Evolutionary conservation across 2,329 filamentous ascomycete species (phyloP).

Genomic region (Aspergillus arachidicola): DNA sequence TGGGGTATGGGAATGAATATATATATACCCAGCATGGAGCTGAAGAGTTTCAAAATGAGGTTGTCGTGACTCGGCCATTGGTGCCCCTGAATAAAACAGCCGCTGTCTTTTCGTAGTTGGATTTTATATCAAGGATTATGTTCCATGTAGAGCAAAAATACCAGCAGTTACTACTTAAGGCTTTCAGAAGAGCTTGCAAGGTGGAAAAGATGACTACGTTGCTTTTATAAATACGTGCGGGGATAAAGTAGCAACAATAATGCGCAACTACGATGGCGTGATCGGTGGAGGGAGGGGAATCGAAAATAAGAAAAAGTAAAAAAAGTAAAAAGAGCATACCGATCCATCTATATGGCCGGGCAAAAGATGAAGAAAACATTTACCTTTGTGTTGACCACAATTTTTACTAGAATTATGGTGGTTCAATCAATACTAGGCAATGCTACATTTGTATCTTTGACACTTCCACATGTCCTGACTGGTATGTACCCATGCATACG

Average conservation of each 20-base stretch:
- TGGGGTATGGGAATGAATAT: background rate
- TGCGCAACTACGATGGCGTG: conserved; percentile 16
- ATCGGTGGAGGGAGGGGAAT: conserved; percentile 5
- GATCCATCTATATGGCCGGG: background rate
- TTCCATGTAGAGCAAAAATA: background rate
- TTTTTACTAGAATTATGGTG: background rate
- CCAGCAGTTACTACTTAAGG: conserved; percentile 1
- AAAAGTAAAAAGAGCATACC: background rate
- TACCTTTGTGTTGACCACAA: background rate
- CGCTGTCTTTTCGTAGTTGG: background rate
- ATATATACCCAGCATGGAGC: conserved; percentile 75
- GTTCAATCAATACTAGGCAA: no score
- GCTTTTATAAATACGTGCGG: background rate
- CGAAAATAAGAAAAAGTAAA: background rate
- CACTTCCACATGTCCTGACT: no score
- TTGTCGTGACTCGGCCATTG: conserved; percentile 39
- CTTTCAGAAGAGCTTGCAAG: conserved; percentile 3
- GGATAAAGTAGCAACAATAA: background rate
- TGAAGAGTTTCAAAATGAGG: conserved; percentile 80
- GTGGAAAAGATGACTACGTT: background rate
- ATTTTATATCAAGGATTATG: background rate
- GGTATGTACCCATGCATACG: no score
- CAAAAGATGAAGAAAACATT: background rate
- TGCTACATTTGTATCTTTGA: no score
- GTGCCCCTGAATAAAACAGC: conserved; percentile 9